Evolutionary conservation across 331 rosid species (phyloP), one percentile per base, ranked within the genome.

Genomic region (Malus hybrid): DNA sequence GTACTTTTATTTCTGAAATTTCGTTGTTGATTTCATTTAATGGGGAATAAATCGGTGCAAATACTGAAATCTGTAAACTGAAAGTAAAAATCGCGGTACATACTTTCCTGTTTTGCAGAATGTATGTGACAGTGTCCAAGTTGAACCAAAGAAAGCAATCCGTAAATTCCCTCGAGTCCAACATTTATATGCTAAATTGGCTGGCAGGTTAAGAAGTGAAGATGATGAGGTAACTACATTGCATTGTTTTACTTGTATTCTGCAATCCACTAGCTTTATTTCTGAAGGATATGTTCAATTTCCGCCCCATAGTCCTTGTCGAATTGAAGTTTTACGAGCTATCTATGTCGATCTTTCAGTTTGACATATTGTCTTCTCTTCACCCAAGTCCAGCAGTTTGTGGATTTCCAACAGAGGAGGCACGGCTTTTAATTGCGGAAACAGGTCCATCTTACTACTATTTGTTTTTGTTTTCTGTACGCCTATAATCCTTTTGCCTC

Each of bases 321-420:
- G 16, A 65, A 65, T 65, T 32, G 69, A 32, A 65, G 46, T 33
- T 65, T 65, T 10, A 4, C 12, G 3, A 31, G 39, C 71, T 52
- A 65, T 77, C 24, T 74, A 29, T 50, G 67, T 39, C 59, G 14
- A 42, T 15, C 66, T 42, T 80, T 73, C 84, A 94, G 97, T 92
- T 83, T 86, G 93, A 88, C 71, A 70, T 94, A 70, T 80, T 94
- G 77, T 86, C 93, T n/a, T 88, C 93, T 24, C 93, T 94, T 80
- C 99, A 94, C 82, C 99, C 99, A 65, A 92, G 83, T 83, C 99
- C 99, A 52, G 99, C 97, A 18, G 97, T 94, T 69, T 94, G 99
- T 83, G 99, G 99, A 72, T 94, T 81, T 83, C 99, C 99, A 70
- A 92, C 91, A 46, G 92, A 94, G 75, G 99, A 90, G 81, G 99